A percentile compares a stretch with the other conserved stretches of the same genome.
phyloP scores from a whole-genome alignment of 2,329 filamentous ascomycete genomes.

The Colletotrichum ledebouriae region DNA sequence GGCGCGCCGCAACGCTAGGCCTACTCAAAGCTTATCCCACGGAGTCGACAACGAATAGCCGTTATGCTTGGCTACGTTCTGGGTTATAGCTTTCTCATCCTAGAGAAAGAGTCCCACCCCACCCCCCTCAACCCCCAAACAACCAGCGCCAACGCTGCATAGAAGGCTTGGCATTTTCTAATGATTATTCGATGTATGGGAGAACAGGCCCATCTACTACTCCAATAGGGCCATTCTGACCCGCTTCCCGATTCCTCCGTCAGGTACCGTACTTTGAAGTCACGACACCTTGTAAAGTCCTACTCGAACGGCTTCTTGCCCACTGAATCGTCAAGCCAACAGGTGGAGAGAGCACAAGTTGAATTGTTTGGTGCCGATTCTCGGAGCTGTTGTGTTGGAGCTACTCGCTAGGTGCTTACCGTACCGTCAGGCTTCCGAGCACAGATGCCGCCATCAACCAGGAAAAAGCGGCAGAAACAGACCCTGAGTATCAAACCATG shows the following conservation, averaged over 20 bases:
- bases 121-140: too few species aligned
- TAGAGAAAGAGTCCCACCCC: conserved; percentile 1
- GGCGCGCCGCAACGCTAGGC: too few species aligned
- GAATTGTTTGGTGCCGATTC: not conserved
- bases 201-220: not conserved
- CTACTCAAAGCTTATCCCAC: conserved; percentile 23
- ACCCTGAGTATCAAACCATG: conserved; percentile 6
- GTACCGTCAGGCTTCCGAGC: conserved; percentile 1
- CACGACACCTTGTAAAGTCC: too few species aligned
- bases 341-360: too few species aligned
- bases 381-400: not conserved
- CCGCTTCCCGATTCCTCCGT: too few species aligned
- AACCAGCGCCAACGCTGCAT: conserved; percentile 11
- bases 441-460: conserved; percentile 14
- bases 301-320: not conserved
- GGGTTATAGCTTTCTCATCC: not conserved
- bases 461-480: not conserved
- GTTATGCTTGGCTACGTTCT: not conserved
- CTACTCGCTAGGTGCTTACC: not conserved
- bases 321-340: too few species aligned
- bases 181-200: conserved; percentile 9
- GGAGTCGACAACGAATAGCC: not conserved
- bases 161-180: conserved; percentile 31
- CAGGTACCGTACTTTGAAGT: not conserved
- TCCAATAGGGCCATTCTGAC: too few species aligned